A percentile compares a stretch with the other conserved stretches of the same genome.
Conservation (phyloP, 306 rosid species). For the Elaeagnus macrophylla region DNA sequence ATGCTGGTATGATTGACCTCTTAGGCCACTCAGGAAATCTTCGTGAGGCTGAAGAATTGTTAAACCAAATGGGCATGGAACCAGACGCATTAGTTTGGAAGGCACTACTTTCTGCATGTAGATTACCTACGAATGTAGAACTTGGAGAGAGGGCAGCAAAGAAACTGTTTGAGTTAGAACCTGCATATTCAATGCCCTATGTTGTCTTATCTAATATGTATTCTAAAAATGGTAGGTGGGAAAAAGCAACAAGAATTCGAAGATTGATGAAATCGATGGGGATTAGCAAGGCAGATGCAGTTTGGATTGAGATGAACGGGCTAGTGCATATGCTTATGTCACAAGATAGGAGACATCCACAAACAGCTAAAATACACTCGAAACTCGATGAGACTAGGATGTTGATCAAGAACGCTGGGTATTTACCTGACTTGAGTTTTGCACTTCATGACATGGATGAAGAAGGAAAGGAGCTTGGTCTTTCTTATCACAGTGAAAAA, state of each 20-base stretch:
- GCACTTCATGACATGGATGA: conserved; percentile 73
- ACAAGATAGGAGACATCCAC: conserved; percentile 72
- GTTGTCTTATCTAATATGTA: conserved; percentile 74
- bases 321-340: conserved; percentile 59
- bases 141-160: conserved; percentile 69
- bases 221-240: conserved; percentile 64
- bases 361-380: conserved; percentile 51
- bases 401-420: conserved; percentile 64
- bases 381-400: conserved; percentile 54
- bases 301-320: conserved; percentile 66
- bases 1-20: conserved; percentile 88
- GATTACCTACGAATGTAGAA: conserved; percentile 64
- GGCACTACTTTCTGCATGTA: conserved; percentile 82
- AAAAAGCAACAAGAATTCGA: conserved; percentile 56
- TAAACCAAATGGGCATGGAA: conserved; percentile 54
- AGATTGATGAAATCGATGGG: conserved; percentile 70
- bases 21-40: conserved; percentile 74
- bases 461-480: conserved; percentile 69
- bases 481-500: conserved; percentile 74
- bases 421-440: conserved; percentile 61
- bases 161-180: conserved; percentile 59
- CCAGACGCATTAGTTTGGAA: conserved; percentile 90
- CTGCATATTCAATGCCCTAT: conserved; percentile 56
- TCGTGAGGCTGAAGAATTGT: conserved; percentile 46
- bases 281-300: conserved; percentile 73